These are phyloP conservation scores for Pulveroboletus sp. DNA, from an alignment of 768 basidiomycete species.

Conservation along the genomic window DNA sequence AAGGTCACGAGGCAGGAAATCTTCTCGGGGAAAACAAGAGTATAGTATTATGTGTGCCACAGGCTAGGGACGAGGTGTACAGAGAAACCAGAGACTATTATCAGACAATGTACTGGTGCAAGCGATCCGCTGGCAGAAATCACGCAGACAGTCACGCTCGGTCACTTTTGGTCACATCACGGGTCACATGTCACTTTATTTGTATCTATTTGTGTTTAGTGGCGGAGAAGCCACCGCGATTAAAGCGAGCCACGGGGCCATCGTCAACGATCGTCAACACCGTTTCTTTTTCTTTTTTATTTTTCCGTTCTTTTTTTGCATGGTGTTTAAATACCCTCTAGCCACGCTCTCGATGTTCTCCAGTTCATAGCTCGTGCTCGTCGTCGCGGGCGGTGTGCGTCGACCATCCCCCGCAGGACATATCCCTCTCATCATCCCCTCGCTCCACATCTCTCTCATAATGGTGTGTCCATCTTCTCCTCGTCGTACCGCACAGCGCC, in stretches of 20 bases:
- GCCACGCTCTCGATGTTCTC: conserved; percentile 26
- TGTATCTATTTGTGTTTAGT: conserved; percentile 22
- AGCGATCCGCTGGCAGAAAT: conserved; percentile 32
- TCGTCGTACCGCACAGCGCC: not conserved
- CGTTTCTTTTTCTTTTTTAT: conserved; percentile 28
- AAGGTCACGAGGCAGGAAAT: conserved; percentile 4
- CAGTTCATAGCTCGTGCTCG: conserved; percentile 47
- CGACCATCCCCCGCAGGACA: conserved; percentile 36
- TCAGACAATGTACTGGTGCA: conserved; percentile 10
- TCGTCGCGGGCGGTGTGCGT: conserved; percentile 57
- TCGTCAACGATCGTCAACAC: conserved; percentile 55
- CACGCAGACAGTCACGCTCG: conserved; percentile 19
- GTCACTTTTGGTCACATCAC: conserved; percentile 10
- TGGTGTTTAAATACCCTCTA: conserved; percentile 46
- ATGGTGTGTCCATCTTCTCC: conserved; percentile 42
- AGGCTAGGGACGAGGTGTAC: not conserved
- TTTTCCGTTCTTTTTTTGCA: conserved; percentile 24
- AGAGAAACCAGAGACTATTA: not conserved
- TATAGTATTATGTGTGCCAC: no score
- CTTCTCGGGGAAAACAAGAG: no score
- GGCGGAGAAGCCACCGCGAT: conserved; percentile 26
- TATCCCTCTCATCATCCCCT: not conserved
- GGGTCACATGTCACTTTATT: conserved; percentile 9
- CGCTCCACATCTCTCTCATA: conserved; percentile 12
- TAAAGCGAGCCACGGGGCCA: conserved; percentile 20